phyloP scores from a whole-genome alignment of 768 basidiomycete species.

The Suillus variegatus region DNA sequence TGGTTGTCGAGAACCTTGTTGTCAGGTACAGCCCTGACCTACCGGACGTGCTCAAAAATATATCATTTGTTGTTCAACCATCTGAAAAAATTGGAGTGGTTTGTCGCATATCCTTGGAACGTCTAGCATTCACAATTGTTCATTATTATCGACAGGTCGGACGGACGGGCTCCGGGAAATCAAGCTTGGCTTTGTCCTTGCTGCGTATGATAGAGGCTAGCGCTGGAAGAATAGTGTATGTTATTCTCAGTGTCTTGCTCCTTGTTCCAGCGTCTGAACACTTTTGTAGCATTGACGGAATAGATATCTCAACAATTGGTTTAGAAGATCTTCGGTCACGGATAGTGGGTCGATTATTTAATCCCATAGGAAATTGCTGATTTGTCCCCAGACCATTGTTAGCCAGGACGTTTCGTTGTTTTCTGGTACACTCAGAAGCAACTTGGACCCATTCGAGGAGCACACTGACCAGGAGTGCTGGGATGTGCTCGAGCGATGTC shows the following conservation, averaged over 20 bases:
- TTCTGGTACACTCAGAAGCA: slow-evolving; percentile 69
- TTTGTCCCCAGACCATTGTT: slow-evolving; percentile 30
- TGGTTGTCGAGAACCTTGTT: slow-evolving; percentile 58
- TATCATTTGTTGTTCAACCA: slow-evolving; percentile 61
- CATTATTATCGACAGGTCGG: slow-evolving; percentile 47
- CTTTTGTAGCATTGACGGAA: slow-evolving; percentile 56
- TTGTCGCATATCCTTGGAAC: slow-evolving; percentile 22
- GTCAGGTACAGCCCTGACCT: slow-evolving; percentile 66
- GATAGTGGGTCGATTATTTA: slow-evolving; percentile 41
- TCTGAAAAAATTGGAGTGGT: slow-evolving; percentile 72
- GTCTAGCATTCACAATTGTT: slow-evolving; percentile 3
- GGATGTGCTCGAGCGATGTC: slow-evolving; percentile 67
- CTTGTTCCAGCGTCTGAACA: background rate
- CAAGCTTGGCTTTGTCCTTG: slow-evolving; percentile 33
- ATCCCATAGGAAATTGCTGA: background rate
- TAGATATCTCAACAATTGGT: slow-evolving; percentile 68
- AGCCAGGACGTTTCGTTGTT: slow-evolving; percentile 78
- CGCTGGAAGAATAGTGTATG: slow-evolving; percentile 59
- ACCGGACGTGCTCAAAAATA: slow-evolving; percentile 54
- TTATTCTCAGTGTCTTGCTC: slow-evolving; percentile 3
- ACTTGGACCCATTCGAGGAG: slow-evolving; percentile 67
- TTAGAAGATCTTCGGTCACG: slow-evolving; percentile 67
- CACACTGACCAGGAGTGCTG: slow-evolving; percentile 62
- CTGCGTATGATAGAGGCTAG: slow-evolving; percentile 51
- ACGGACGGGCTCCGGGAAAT: slow-evolving; percentile 65